phyloP scores from a whole-genome alignment of 2,329 filamentous ascomycete species.

The Pyricularia sp. region DNA sequence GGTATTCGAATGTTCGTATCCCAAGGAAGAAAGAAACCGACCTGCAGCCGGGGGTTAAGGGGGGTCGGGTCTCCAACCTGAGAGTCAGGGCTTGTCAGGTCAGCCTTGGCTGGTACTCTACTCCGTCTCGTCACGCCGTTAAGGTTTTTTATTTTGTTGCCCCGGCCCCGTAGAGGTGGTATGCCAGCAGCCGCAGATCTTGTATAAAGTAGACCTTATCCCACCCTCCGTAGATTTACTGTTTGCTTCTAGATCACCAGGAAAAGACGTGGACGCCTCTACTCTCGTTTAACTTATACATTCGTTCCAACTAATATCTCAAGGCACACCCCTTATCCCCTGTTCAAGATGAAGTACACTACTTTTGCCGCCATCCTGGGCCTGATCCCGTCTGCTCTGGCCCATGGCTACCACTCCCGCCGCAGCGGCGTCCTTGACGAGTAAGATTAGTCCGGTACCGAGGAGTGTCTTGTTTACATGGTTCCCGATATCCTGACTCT shows the following conservation, averaged over 20 bases:
- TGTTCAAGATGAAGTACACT: constrained; percentile 5
- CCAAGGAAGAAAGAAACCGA: background rate
- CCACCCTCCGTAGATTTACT: background rate
- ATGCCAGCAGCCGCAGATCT: background rate
- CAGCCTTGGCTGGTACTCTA: background rate
- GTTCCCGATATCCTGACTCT: constrained; percentile 15
- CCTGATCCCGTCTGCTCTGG: constrained; percentile 5
- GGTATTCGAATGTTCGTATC: background rate
- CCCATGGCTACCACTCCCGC: background rate
- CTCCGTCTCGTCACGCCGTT: background rate
- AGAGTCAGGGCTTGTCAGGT: background rate
- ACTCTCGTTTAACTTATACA: background rate
- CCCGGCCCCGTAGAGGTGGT: background rate
- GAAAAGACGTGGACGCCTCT: background rate
- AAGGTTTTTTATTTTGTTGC: background rate
- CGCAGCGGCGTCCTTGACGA: background rate
- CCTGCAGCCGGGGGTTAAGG: background rate
- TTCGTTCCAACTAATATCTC: background rate
- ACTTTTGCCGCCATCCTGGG: constrained; percentile 14
- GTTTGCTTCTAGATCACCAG: background rate
- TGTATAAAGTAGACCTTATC: background rate
- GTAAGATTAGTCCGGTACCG: background rate
- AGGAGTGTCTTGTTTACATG: constrained; percentile 22
- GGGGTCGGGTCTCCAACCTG: background rate
- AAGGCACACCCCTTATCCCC: background rate